Evolutionary conservation across 1,284 basidiomycete genomes (phyloP).

Genomic region (Agroathelia rolfsii): DNA sequence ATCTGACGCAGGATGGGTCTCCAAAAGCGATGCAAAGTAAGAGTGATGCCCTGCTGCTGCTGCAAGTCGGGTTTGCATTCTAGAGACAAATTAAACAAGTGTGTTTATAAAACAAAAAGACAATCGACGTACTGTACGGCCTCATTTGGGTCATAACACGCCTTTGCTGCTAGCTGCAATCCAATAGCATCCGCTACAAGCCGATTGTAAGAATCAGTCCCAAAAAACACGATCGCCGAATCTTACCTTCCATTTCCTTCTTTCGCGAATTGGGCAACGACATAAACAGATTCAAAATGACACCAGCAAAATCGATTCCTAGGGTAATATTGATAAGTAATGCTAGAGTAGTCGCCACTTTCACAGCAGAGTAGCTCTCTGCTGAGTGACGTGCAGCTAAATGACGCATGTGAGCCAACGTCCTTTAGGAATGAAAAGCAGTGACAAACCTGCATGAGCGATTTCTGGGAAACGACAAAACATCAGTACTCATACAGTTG

Average conservation of each 20-base stretch:
- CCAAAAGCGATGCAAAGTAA: constrained; percentile 32
- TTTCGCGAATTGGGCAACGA: constrained; percentile 75
- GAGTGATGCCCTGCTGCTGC: constrained; percentile 33
- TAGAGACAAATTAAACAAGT: constrained; percentile 18
- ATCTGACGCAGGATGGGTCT: constrained; percentile 70
- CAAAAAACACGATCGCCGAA: constrained; percentile 1
- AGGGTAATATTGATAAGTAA: constrained; percentile 38
- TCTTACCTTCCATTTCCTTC: constrained; percentile 73
- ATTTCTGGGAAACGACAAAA: no score
- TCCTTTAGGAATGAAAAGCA: constrained; percentile 5
- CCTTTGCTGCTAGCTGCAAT: constrained; percentile 59
- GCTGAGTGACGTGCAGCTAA: constrained; percentile 69
- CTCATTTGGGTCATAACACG: constrained; percentile 75
- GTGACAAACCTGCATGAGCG: constrained; percentile 40
- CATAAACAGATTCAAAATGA: constrained; percentile 31
- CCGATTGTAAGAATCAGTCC: background rate
- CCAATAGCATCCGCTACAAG: constrained; percentile 67
- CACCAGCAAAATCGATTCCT: constrained; percentile 55
- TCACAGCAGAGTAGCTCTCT: constrained; percentile 55
- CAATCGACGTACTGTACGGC: constrained; percentile 54
- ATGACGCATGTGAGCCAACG: constrained; percentile 5
- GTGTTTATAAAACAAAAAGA: background rate
- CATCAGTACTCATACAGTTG: no score
- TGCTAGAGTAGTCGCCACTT: constrained; percentile 42
- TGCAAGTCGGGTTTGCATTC: constrained; percentile 60